Conservation (phyloP, 768 basidiomycete genomes). For the Mrakia gelida region DNA sequence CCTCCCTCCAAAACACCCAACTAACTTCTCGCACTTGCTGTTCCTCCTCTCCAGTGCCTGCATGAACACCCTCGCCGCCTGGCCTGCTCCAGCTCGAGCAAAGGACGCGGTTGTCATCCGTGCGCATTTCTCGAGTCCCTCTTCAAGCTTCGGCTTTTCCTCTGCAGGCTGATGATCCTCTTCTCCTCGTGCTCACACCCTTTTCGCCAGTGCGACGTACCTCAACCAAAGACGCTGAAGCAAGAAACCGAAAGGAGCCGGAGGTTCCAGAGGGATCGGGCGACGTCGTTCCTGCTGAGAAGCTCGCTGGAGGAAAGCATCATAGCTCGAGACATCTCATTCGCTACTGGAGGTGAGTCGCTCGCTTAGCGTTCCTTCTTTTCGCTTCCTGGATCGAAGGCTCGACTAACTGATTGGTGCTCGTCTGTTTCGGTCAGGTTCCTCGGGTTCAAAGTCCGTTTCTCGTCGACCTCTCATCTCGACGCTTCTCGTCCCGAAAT, state of each 20-base stretch:
- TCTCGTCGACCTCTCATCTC: not conserved
- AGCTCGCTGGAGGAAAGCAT: not conserved
- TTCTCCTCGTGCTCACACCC: not conserved
- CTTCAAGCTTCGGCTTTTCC: not conserved
- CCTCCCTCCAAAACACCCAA: not conserved
- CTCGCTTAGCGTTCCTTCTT: no score
- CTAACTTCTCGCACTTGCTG: not conserved
- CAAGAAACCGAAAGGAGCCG: not conserved
- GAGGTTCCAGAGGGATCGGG: constrained; percentile 3
- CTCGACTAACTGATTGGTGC: no score
- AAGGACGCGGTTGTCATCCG: constrained; percentile 30
- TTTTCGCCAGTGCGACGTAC: constrained; percentile 23
- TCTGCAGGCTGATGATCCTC: not conserved
- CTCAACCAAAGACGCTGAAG: constrained; percentile 16
- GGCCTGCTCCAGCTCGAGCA: constrained; percentile 23
- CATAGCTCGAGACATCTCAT: constrained; percentile 19
- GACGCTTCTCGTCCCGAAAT: not conserved
- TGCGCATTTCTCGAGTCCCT: not conserved
- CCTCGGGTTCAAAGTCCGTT: constrained; percentile 31
- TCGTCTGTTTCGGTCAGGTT: constrained; percentile 14
- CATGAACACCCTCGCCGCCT: constrained; percentile 35
- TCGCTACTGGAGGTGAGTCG: constrained; percentile 31
- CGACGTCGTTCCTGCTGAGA: constrained; percentile 35
- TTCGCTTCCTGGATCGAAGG: no score
- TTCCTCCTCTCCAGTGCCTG: constrained; percentile 34